Base-by-base conservation (phyloP, 179 eudicot genomes). In the Pouteria campechiana region DNA sequence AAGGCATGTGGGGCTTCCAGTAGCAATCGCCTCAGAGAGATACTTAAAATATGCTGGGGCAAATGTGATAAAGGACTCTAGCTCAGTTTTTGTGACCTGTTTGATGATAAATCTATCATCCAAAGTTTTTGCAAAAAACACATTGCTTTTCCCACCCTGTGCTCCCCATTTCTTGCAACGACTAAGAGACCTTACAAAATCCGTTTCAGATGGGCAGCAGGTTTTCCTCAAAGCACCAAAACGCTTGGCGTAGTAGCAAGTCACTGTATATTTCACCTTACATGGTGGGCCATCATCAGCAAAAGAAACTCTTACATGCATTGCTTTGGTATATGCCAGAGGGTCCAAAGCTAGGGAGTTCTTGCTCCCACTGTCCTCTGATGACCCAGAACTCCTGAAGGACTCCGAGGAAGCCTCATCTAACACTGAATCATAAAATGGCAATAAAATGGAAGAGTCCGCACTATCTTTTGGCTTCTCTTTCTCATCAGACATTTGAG, bases 131-230 rank as follows among this genome's bases (percentile, higher is more conserved):
- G 96, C 96, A 25, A 92, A 92, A 52, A 83, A 92, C 32, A 92
- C 99, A 45, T 87, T 92, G 68, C 96, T 92, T 60, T 92, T 92
- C 35, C 99, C 99, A 68, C 99, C 99, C 60, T 92, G 99, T 15
- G 99, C 96, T 14, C 99, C 99, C 99, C 99, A 87, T 57, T 92
- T 92, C 69, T 88, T 87, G 59, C 99, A 92, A 17, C 93, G 83
- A 60, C 95, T 88, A 29, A 92, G 77, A 36, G 99, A 92, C 60
- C 94, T 65, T 32, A 80, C 48, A 41, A 68, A 87, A 61, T 92
- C 93, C 57, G 72, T 55, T 70, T 83, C 93, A 32, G 93, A 82
- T 22, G 93, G 78, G 55, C 93, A 83, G 56, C 94, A 87, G 6
- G 88, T 65, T 72, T 71, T 80, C 72, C 99, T 80, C 69, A 92